Base-by-base conservation (phyloP, 352 stramenopile species). In the Phytopythium helicoides region DNA sequence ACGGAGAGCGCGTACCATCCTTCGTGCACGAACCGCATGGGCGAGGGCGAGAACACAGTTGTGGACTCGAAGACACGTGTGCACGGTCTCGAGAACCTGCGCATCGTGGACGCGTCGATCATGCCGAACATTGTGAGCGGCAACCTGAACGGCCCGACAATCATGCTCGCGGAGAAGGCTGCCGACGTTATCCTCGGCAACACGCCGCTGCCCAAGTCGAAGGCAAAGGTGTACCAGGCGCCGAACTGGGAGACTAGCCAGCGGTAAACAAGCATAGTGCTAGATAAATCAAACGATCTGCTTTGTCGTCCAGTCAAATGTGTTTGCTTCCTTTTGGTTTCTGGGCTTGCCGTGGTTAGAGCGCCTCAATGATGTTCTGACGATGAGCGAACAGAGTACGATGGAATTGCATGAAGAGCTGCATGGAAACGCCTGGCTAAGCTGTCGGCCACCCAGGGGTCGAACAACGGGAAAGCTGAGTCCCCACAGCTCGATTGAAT, bases 101-200 rank as follows among this genome's bases (percentile, higher is more conserved):
- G 88, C 28, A 68, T 98, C 11, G 89, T 94, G 3, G 94, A 98
- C 60, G 91, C 94, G 26, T 97, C 86, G 37, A 89, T 97, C 56
- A 97, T 98, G 77, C 93, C 93, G 36, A 94, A 89, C 62, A 97
- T 98, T 47, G 73, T 97, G 47, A 97, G 89, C 48, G 94, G 94
- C 40, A 98, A 98, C 62, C 76, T 97, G 16, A 97, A 98, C 65
- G 89, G 66, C 1, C 95, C 92, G n/a, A 88, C 92, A 26, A 95
- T 97, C 62, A 96, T 97, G 74, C 71, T 98, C 33, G 94, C 87
- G 11, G 93, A 98, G 61, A 97, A 97, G 63, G 89, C 87, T 16
- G 91, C 94, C 34, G 87, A 97, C 52, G 93, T 97, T 53, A 97
- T 98, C 40, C 65, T 92, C 35, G 81, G 76, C 44, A 87, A 86